Evolutionary conservation across 768 basidiomycete species (phyloP), one percentile per base, ranked within the genome.

Genomic region (Kwoniella dendrophila): DNA sequence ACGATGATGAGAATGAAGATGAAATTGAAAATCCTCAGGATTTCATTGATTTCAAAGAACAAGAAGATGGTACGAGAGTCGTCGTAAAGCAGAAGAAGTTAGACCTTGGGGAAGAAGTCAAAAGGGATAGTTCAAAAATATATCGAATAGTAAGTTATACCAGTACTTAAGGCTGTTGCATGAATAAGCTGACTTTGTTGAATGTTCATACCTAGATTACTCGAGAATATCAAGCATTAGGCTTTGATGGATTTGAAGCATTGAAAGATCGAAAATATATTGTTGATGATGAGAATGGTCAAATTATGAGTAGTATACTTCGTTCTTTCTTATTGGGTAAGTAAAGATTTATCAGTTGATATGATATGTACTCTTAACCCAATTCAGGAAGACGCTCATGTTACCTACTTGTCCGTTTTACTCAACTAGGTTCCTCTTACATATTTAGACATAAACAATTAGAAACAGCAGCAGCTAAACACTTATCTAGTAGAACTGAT

Each of bases 251-350:
- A 0, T 96, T 86, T 78, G 78, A 80, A 0, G 83, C 87, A 1
- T 81, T 95, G 32, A 85, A 85, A 66, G 86, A 85, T 20, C 82
- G 85, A 22, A 82, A 82, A 60, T 86, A 86, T 68, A 83, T 94
- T 40, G 83, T 94, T 26, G 90, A 93, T 70, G 87, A 91, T 60
- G 92, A 96, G 77, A 83, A 84, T 55, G 92, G 92, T 8, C 84
- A 87, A 65, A 80, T 90, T 64, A 85, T 90, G 84, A 90, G 88
- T 72, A 79, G 83, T 24, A 85, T 95, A 53, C 88, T 94, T 30
- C 83, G 92, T 66, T 87, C 87, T 68, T 94, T 92, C 79, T 81
- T 94, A 2, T 84, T 95, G 43, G 92, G 92, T 89, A 71, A 57
- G 75, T 54, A 22, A n/a, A 33, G n/a, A 10, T 38, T 4, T 44